These are phyloP conservation scores for Allomyces javanicus DNA, from an alignment of 192 early-diverging fungal genomes.

Conservation along the genomic window DNA sequence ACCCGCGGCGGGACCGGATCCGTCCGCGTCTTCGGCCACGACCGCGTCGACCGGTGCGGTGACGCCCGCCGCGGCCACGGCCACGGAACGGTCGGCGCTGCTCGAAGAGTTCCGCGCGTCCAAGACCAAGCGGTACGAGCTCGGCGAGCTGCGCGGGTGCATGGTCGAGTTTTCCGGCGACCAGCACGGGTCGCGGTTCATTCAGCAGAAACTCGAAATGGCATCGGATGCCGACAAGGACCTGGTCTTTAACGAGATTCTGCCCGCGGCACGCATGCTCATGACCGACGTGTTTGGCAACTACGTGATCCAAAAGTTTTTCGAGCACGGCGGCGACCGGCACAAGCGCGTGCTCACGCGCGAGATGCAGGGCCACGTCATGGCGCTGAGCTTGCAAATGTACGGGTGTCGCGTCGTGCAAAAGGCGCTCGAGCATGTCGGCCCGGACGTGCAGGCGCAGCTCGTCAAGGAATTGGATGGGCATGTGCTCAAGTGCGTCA, in stretches of 20 bases:
- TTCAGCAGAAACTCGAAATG: slow-evolving; percentile 94
- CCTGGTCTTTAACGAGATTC: slow-evolving; percentile 88
- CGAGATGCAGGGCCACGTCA: slow-evolving; percentile 90
- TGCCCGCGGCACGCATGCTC: slow-evolving; percentile 71
- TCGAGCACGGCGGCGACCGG: slow-evolving; percentile 87
- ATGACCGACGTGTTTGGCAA: slow-evolving; percentile 99
- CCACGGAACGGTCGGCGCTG: slow-evolving; percentile 55
- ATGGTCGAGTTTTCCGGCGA: slow-evolving; percentile 98
- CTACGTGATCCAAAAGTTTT: slow-evolving; percentile 99
- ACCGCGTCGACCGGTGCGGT: slow-evolving; percentile 12
- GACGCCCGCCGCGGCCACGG: slow-evolving; percentile 17
- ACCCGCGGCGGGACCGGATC: slow-evolving; percentile 13
- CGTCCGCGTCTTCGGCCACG: slow-evolving; percentile 9
- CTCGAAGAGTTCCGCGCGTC: slow-evolving; percentile 95
- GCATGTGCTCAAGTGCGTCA: slow-evolving; percentile 92
- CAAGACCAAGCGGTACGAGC: slow-evolving; percentile 92
- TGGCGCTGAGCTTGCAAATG: slow-evolving; percentile 91
- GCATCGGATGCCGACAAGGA: slow-evolving; percentile 86
- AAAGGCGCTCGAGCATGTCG: slow-evolving; percentile 89
- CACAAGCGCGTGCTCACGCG: slow-evolving; percentile 84
- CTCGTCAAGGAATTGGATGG: slow-evolving; percentile 86
- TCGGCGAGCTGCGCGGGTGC: slow-evolving; percentile 79
- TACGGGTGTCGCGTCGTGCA: slow-evolving; percentile 98
- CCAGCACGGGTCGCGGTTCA: slow-evolving; percentile 95
- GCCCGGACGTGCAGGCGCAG: slow-evolving; percentile 71